Conservation (phyloP, 352 stramenopile genomes). For the Elongisporangium senticosum region DNA sequence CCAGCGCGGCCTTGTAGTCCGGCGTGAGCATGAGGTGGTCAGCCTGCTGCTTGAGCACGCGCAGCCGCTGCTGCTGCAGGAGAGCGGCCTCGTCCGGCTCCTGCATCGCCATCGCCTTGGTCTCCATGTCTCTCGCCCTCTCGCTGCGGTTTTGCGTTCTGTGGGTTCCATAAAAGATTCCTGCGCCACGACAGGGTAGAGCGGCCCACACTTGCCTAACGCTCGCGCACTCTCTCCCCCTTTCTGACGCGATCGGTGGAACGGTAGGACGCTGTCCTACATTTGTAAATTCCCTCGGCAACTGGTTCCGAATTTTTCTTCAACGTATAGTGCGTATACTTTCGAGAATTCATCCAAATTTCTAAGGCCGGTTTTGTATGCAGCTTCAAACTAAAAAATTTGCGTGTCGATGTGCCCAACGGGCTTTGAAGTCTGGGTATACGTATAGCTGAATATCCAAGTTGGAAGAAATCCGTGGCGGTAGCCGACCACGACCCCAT, state of each 20-base stretch:
- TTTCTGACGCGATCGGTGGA: not conserved
- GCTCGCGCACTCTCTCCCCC: not conserved
- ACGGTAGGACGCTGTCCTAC: not conserved
- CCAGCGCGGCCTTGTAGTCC: conserved; percentile 45
- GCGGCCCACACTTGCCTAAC: not conserved
- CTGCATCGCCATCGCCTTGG: not conserved
- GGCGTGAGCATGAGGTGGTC: conserved; percentile 55
- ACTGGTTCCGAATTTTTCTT: not conserved
- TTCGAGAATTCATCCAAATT: not conserved
- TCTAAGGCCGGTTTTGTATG: not conserved
- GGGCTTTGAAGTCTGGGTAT: not conserved
- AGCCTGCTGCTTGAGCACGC: conserved; percentile 54
- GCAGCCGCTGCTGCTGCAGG: conserved; percentile 27
- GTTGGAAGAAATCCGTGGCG: not conserved
- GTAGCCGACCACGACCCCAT: not conserved
- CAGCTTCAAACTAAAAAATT: not conserved
- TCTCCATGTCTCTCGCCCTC: not conserved
- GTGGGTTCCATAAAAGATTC: not conserved
- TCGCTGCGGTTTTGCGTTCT: not conserved
- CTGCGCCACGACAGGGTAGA: conserved; percentile 1
- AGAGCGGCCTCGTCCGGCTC: not conserved
- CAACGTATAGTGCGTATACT: not conserved
- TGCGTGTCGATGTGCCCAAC: not conserved
- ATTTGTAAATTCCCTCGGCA: not conserved
- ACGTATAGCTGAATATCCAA: not conserved